These are phyloP conservation scores for Trichoderma asperelloides DNA, from an alignment of 495 filamentous ascomycete species.

Conservation along the genomic window DNA sequence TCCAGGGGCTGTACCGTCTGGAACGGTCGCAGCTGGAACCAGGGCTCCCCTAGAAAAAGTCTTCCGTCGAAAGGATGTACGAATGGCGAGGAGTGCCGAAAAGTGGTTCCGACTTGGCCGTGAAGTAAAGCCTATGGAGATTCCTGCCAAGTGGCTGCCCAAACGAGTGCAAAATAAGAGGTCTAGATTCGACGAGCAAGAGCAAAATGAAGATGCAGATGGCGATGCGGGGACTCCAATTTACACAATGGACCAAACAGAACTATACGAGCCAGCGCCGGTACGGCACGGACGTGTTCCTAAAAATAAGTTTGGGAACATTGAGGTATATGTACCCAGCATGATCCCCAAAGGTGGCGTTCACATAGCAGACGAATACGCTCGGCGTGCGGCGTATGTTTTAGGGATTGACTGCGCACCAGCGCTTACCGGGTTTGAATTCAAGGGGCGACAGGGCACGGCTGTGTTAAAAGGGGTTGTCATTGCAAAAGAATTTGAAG, in stretches of 20 bases:
- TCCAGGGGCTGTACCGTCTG: conserved; percentile 59
- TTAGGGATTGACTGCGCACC: conserved; percentile 80
- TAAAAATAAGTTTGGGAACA: conserved; percentile 78
- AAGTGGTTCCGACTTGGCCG: conserved; percentile 84
- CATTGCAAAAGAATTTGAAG: conserved; percentile 58
- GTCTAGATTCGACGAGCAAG: background rate
- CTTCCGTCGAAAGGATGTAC: conserved; percentile 73
- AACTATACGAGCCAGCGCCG: conserved; percentile 62
- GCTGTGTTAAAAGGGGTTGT: conserved; percentile 70
- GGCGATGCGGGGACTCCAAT: conserved; percentile 46
- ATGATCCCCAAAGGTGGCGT: conserved; percentile 82
- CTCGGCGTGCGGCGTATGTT: conserved; percentile 63
- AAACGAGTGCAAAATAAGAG: conserved; percentile 14
- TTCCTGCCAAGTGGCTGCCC: conserved; percentile 63
- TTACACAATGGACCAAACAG: conserved; percentile 70
- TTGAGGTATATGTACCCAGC: conserved; percentile 84
- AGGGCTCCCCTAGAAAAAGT: conserved; percentile 47
- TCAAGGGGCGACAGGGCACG: conserved; percentile 72
- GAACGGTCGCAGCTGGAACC: conserved; percentile 66
- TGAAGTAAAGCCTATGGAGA: conserved; percentile 62
- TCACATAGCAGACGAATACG: conserved; percentile 53
- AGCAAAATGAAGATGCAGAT: conserved; percentile 30
- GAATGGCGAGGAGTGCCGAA: conserved; percentile 62
- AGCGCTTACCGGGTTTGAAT: conserved; percentile 84
- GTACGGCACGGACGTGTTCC: conserved; percentile 69